phyloP scores from a whole-genome alignment of 441 rosid species.

The Rhodomyrtus psidioides region DNA sequence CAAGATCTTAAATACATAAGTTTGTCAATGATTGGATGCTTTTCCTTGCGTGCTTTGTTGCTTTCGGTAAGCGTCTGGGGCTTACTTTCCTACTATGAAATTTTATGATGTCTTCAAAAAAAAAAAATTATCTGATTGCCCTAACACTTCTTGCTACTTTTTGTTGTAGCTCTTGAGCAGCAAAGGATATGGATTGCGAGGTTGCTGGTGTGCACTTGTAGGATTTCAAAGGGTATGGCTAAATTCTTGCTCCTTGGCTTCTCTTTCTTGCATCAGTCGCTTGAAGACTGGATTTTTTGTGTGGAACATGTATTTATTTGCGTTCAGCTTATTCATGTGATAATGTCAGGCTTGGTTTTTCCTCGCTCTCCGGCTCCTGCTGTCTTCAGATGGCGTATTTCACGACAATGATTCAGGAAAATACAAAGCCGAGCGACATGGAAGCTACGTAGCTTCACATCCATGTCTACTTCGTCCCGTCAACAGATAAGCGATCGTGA shows the following conservation, averaged over 20 bases:
- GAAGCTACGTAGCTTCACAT: conserved; percentile 25
- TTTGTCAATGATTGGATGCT: background rate
- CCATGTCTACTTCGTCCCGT: background rate
- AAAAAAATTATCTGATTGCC: no score
- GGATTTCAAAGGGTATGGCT: conserved; percentile 25
- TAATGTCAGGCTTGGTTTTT: conserved; percentile 14
- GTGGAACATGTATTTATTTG: background rate
- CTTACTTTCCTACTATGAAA: background rate
- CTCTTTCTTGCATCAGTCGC: background rate
- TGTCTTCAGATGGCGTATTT: conserved; percentile 14
- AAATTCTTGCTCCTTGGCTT: background rate
- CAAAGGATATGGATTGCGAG: conserved; percentile 17
- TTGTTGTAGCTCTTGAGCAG: conserved; percentile 5
- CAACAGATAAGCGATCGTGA: background rate
- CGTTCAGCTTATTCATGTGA: background rate
- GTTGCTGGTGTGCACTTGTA: conserved; percentile 19
- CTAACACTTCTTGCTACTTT: background rate
- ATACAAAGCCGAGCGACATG: conserved; percentile 14
- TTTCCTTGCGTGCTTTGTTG: background rate
- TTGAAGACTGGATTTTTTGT: background rate
- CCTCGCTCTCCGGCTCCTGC: conserved; percentile 10
- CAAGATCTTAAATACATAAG: conserved; percentile 2
- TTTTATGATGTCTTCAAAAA: background rate
- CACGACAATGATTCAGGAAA: conserved; percentile 13
- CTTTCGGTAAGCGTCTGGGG: background rate